A percentile compares a stretch with the other conserved stretches of the same genome.
These are phyloP conservation scores for Phyllosticta citrichinensis DNA, from an alignment of 2,329 filamentous ascomycete species.

Conservation along the genomic window DNA sequence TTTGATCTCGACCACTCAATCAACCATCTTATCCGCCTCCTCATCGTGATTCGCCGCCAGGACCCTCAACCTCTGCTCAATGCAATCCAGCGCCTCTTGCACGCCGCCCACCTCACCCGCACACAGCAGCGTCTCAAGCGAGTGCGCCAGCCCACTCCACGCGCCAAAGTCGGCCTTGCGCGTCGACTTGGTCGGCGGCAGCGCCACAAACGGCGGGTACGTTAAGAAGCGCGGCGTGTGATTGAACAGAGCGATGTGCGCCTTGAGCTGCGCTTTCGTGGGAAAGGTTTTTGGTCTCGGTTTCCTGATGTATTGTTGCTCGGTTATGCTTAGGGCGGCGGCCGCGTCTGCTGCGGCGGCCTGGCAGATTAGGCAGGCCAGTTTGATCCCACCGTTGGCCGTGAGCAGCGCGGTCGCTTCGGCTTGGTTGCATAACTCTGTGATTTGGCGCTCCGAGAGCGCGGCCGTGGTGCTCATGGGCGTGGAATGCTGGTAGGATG, in stretches of 20 bases:
- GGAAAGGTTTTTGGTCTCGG: constrained; percentile 1
- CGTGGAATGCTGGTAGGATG: not conserved
- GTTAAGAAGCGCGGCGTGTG: constrained; percentile 8
- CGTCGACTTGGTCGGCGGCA: constrained; percentile 8
- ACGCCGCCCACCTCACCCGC: constrained; percentile 8
- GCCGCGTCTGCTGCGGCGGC: not conserved
- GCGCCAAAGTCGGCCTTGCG: constrained; percentile 2
- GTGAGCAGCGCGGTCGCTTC: not conserved
- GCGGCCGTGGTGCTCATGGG: not conserved
- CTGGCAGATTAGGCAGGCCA: constrained; percentile 4
- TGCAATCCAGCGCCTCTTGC: constrained; percentile 2
- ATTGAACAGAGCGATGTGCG: constrained; percentile 3
- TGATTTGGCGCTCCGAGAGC: not conserved
- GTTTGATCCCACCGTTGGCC: not conserved
- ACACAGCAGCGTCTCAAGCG: constrained; percentile 9
- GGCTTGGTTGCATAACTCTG: not conserved
- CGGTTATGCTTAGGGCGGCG: not conserved
- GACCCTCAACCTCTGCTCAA: constrained; percentile 1
- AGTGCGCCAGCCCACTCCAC: constrained; percentile 9
- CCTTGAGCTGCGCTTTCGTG: not conserved
- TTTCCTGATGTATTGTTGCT: not conserved
- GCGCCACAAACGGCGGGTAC: constrained; percentile 1
- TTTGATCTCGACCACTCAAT: not conserved
- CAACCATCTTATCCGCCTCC: constrained; percentile 7
- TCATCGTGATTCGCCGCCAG: not conserved